Base-by-base conservation (phyloP, 2,329 filamentous ascomycete species). In the Monosporascus sp. region DNA sequence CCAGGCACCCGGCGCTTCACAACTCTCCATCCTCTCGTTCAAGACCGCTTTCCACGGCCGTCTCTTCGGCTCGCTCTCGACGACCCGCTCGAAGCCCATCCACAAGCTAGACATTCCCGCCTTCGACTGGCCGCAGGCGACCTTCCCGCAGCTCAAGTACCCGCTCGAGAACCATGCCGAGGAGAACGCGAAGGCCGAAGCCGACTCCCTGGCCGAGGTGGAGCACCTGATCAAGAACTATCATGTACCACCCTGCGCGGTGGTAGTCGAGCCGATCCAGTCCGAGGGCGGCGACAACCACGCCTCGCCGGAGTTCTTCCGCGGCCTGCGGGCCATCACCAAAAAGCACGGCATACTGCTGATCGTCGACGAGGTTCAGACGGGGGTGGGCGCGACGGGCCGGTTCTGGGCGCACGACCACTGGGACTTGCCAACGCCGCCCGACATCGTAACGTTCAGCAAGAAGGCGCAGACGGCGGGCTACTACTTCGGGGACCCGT, bases 351-450 rank as follows among this genome's bases (percentile, higher is more conserved):
- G 85, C 62, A 82, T 96, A 31, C 84, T 95, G 54, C 78, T 96
- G 71, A 96, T 96, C 67, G 91, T 95, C 59, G 91, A 96, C 70
- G 91, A 96, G 75, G 91, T 96, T 11, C 91, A 96, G 76, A 96
- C 91, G 7, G 92, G 91, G 69, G 87, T 96, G 26, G 92, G 92
- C 63, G 91, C 92, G 40, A 96, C 91, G 0, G 91, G 91, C 64
- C 91, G 89, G 72, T 96, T 96, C 84, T 96, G 91, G 91, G 91
- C 92, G 8, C 92, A 96, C 77, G 91, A 96, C 65, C 92, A 96
- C 84, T 96, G 91, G 91, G 81, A 88, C 70, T 81, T 96, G 44
- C 68, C 79, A 49, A 76, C 84, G 37, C 89, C 91, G 8, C 91
- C 91, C 0, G 91, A 96, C 76, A 94, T 96, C 78, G 91, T 96